Evolutionary conservation across 371 early-diverging fungal species (phyloP), one percentile per base, ranked within the genome.

Genomic region (Quaeritorhiza haematococci): DNA sequence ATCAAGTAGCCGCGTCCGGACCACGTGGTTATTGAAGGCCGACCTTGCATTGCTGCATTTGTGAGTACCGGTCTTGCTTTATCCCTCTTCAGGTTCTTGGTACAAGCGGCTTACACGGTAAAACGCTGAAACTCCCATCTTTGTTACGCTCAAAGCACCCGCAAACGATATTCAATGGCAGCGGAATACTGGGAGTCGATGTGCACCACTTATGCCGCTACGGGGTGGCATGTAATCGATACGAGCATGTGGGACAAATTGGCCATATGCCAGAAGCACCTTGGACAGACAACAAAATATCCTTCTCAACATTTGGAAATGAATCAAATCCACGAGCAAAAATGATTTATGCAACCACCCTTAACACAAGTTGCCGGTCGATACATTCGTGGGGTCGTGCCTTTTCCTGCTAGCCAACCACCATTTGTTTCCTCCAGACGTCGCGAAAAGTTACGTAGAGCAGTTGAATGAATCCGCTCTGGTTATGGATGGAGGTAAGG

Each of bases 31-130:
- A 15, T 66, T 89, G 13, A 85, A 85, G 52, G 82, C 85, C 2
- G 91, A 91, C 57, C 82, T 90, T 45, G 91, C 92, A 0, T 77
- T 83, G 1, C 63, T 89, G 8, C 81, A 87, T 67, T 90, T 83
- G 89, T 91, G 83, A 62, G 85, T 67, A 7, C 21, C 10, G 29
- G 17, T 4, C 33, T 28, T 34, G 19, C 42, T 21, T 3, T 10
- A 34, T 21, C 30, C 7, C 34, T 1, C 27, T n/a, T 8, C 8
- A 1, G 3, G 27, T 49, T 21, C 48, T 28, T 35, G 21, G 33
- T 33, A 17, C 38, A 45, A 33, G n/a, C n/a, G 3, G n/a, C n/a
- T 13, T 17, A 2, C 35, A 27, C 3, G 23, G 27, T 27, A 33
- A 21, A 8, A 28, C 26, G 8, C 15, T 3, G 43, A 35, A 23